phyloP scores from a whole-genome alignment of 495 filamentous ascomycete species.

The Aspergillus biplanus region DNA sequence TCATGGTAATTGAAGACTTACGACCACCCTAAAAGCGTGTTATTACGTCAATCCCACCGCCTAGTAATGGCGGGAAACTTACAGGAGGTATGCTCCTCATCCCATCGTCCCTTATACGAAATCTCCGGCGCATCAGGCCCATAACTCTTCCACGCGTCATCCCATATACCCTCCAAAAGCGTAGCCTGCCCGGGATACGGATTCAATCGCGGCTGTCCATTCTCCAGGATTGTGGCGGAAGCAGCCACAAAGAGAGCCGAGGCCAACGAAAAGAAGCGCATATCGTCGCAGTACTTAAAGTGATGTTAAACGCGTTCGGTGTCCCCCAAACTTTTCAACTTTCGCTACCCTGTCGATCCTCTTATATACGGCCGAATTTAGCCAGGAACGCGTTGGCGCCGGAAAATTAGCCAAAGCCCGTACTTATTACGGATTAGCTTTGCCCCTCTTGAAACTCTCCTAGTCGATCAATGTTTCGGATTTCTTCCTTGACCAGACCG shows the following conservation, averaged over 20 bases:
- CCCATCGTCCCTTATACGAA: slow-evolving; percentile 72
- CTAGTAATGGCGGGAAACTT: slow-evolving; percentile 45
- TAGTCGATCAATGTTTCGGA: no score
- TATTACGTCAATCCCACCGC: not conserved
- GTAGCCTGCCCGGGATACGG: slow-evolving; percentile 39
- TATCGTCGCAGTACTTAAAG: no score
- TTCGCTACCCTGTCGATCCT: no score
- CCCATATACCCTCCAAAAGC: slow-evolving; percentile 17
- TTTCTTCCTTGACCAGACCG: no score
- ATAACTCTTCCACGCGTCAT: slow-evolving; percentile 54
- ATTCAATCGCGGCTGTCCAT: slow-evolving; percentile 57
- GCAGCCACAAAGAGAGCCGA: slow-evolving; percentile 19
- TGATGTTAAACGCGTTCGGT: no score
- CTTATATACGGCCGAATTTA: no score
- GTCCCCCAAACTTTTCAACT: no score
- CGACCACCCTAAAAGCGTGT: slow-evolving; percentile 40
- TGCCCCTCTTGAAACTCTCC: no score
- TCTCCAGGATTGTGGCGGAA: slow-evolving; percentile 61
- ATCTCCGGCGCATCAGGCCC: slow-evolving; percentile 58
- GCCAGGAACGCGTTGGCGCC: no score
- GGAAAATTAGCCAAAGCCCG: no score
- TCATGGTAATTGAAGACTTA: slow-evolving; percentile 25
- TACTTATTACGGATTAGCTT: no score
- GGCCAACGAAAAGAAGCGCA: slow-evolving; percentile 4
- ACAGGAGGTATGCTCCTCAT: slow-evolving; percentile 67